Evolutionary conservation across 441 rosid species (phyloP), one percentile per base, ranked within the genome.

Genomic region (Euphorbia corollata): DNA sequence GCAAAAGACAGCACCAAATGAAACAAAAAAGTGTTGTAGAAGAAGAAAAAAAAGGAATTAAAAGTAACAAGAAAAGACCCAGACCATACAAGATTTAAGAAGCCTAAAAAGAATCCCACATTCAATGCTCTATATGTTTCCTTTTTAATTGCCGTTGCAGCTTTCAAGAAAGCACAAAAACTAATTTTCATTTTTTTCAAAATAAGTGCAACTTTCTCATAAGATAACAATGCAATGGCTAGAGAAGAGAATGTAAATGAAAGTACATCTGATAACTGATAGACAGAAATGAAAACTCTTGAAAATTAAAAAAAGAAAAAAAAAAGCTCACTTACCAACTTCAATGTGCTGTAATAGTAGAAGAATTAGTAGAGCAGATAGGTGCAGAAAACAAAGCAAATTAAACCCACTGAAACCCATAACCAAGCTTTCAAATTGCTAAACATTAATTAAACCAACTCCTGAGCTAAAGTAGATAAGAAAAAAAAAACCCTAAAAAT

Each of bases 311-410:
- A 5, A 36, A 36, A 8, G 5, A 36, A 18, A 58, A 8, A 43
- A 22, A 41, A 32, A 70, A 63, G 57, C 64, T 51, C 58, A 62
- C 62, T 24, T 62, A 62, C 73, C 62, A 70, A 68, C 45, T 45
- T 68, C 56, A 27, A 45, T 67, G 61, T 67, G 20, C 50, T 48
- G 41, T 36, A 50, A 48, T 34, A 34, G 59, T 19, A 30, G 13
- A 5, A 9, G 41, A 5, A 68, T 63, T 22, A 34, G 23, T 20
- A 20, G 41, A 38, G 7, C 12, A 11, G 13, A 41, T 34, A 5
- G 63, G 73, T 70, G 68, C 68, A 63, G 68, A 70, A 70, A 70
- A 56, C 73, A 70, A 70, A 70, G 73, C 73, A 70, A 43, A 62
- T 22, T 67, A 61, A 39, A 19, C 23, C 69, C 69, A 69, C 77